Conservation (phyloP, 1,284 basidiomycete species). For the Chalciporus piperatoides region DNA sequence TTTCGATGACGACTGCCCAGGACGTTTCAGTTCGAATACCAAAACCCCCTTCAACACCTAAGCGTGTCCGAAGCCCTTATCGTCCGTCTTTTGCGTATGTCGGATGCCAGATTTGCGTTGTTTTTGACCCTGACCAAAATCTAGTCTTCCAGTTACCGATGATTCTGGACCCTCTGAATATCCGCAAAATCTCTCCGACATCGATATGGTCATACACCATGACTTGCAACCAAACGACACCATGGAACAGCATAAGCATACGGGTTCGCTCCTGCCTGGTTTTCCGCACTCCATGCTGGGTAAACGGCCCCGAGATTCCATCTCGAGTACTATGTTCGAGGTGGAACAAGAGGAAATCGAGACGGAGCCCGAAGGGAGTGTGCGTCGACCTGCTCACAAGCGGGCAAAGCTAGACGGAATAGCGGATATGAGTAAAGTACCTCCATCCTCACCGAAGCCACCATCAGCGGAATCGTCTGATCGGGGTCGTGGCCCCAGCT, state of each 20-base stretch:
- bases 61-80: slow-evolving; percentile 33
- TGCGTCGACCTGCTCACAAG: slow-evolving; percentile 49
- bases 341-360: slow-evolving; percentile 38
- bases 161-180: slow-evolving; percentile 18
- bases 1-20: slow-evolving; percentile 9
- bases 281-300: slow-evolving; percentile 47
- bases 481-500: slow-evolving; percentile 32
- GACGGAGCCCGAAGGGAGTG: slow-evolving; percentile 35
- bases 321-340: slow-evolving; percentile 41
- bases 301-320: slow-evolving; percentile 56
- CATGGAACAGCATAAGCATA: slow-evolving; percentile 22
- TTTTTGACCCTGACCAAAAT: slow-evolving; percentile 8
- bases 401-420: slow-evolving; percentile 37
- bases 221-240: slow-evolving; percentile 21
- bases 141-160: slow-evolving; percentile 23
- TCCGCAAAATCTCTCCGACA: slow-evolving; percentile 23
- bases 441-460: slow-evolving; percentile 6
- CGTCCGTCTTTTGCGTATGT: slow-evolving; percentile 28
- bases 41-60: slow-evolving; percentile 32
- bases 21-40: slow-evolving; percentile 24
- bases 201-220: slow-evolving; percentile 13
- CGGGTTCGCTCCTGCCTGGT: slow-evolving; percentile 35
- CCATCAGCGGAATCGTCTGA: slow-evolving; percentile 7
- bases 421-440: slow-evolving; percentile 12
- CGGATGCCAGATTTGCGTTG: not conserved